Evolutionary conservation across 1,139 yeast species (phyloP).

Genomic region (Blastobotrys capitulatus): DNA sequence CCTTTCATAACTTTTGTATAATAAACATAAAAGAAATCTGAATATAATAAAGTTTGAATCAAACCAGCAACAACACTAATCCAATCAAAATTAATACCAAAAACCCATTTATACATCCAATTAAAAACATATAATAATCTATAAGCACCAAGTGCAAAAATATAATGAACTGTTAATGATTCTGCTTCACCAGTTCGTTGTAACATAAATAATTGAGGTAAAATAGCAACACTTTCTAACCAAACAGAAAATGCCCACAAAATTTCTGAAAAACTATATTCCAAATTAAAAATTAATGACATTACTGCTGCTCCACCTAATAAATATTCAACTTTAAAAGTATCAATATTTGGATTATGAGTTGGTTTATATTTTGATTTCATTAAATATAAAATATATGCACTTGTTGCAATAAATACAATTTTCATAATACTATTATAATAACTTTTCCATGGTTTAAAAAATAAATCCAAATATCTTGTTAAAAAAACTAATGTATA

Average conservation of each 20-base stretch:
- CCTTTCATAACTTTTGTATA: conserved; percentile 81
- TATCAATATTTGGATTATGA: conserved; percentile 59
- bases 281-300: conserved; percentile 61
- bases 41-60: conserved; percentile 78
- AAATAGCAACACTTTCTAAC: conserved; percentile 82
- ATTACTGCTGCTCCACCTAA: conserved; percentile 56
- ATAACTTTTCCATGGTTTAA: conserved; percentile 45
- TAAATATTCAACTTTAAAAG: conserved; percentile 70
- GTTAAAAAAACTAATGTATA: conserved; percentile 74
- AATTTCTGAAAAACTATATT: conserved; percentile 54
- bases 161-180: conserved; percentile 82
- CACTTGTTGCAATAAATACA: conserved; percentile 67
- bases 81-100: conserved; percentile 63
- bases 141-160: conserved; percentile 87
- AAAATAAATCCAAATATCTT: conserved; percentile 69
- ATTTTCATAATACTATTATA: conserved; percentile 81
- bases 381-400: conserved; percentile 73
- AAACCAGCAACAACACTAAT: conserved; percentile 75
- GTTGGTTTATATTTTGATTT: conserved; percentile 49
- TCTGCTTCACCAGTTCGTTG: conserved; percentile 90
- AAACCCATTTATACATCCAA: conserved; percentile 83
- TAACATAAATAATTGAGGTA: conserved; percentile 87
- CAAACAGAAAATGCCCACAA: conserved; percentile 36
- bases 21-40: conserved; percentile 92
- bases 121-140: conserved; percentile 87